Base-by-base conservation (phyloP, 108 stramenopile species). In the Cyclotella atomus region DNA sequence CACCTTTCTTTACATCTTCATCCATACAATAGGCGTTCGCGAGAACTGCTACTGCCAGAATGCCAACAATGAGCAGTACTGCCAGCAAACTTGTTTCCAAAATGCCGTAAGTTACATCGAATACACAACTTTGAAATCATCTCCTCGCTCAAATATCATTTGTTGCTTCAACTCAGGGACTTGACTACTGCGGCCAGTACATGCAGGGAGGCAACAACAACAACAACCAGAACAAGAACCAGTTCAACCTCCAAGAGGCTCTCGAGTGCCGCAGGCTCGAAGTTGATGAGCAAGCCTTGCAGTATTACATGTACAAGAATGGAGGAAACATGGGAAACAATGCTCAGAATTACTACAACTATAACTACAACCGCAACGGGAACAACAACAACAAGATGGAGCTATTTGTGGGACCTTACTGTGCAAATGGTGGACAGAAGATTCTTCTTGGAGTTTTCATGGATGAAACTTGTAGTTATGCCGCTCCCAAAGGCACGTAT, bases 361-460 rank as follows among this genome's bases (percentile, higher is more conserved):
- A 76, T 52, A 50, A 70, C 34, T 20, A 66, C 21, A 68, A 64
- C 5, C 57, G 66, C 24, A 62, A 72, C 50, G 36, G 36, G 19
- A 77, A 82, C 46, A 35, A 71, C 24, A 62, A 72, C 50, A 49
- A 49, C 27, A 77, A 82, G 53, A 35, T 76, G 50, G 77, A 89
- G 74, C 68, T 85, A 70, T 64, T 84, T 76, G 70, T 76, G 33
- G 75, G 79, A 65, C 66, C 81, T 25, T 79, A 84, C 77, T 95
- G 94, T 82, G 73, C 88, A 65, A 38, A 67, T 21, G 70, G 88
- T 35, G 89, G 90, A 10, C 71, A 81, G 60, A 83, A 68, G 25
- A 91, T 95, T 72, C 55, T 90, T 71, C 75, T 92, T 27, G 91
- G 85, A 33, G 81, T 85, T 47, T 95, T 95, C 76, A 84, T 76